These are phyloP conservation scores for Barbarea vulgaris DNA, from an alignment of 345 rosid genomes.

Conservation along the genomic window DNA sequence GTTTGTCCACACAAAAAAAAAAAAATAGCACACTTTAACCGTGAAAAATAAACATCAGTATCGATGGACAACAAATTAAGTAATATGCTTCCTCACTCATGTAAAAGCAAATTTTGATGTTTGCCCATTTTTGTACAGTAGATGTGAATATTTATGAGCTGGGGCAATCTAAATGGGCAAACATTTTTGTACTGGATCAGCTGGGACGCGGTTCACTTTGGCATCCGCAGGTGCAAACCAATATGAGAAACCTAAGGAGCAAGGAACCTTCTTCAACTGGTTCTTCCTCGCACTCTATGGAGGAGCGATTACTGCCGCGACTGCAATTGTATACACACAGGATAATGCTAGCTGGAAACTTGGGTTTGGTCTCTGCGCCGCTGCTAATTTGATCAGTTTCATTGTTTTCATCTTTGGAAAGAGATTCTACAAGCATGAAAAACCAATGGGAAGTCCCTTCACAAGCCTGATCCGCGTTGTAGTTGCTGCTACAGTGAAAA, in stretches of 20 bases:
- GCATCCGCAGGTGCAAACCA: constrained; percentile 56
- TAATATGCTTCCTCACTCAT: no score
- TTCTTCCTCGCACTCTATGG: no score
- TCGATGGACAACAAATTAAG: no score
- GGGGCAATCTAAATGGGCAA: no score
- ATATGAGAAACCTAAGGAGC: constrained; percentile 40
- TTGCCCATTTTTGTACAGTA: no score
- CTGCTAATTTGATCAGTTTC: constrained; percentile 39
- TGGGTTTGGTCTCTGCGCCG: constrained; percentile 48
- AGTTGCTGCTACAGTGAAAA: constrained; percentile 43
- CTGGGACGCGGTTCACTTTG: constrained; percentile 42
- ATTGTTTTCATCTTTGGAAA: constrained; percentile 45
- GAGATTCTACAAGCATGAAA: constrained; percentile 40
- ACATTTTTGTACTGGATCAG: no score
- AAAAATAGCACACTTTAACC: no score
- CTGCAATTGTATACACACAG: constrained; percentile 46
- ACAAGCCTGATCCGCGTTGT: constrained; percentile 46
- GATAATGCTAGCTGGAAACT: constrained; percentile 54
- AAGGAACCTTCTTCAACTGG: constrained; percentile 55
- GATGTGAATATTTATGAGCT: no score
- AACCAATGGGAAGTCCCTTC: constrained; percentile 55
- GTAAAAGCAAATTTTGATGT: no score
- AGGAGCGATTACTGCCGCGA: no score
- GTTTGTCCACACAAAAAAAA: no score
- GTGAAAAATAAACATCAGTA: no score